A percentile compares a stretch with the other conserved stretches of the same genome.
Evolutionary conservation across 805 yeast species (phyloP).

Genomic region (Sporopachydermia quercuum): DNA sequence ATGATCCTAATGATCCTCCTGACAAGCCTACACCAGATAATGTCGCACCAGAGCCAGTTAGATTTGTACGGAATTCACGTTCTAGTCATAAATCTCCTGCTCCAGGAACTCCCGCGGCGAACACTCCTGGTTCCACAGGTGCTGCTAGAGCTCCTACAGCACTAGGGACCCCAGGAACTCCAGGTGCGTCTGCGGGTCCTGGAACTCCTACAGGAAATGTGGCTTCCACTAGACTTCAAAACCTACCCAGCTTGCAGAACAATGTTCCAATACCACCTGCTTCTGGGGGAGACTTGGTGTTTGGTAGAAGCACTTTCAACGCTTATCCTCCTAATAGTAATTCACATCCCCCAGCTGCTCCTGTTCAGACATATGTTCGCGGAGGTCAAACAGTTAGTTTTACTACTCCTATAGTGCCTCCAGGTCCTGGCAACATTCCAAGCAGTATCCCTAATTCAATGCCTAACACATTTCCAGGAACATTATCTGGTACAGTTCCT

Average conservation of each 20-base stretch:
- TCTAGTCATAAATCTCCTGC: constrained; percentile 13
- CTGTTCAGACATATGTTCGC: background rate
- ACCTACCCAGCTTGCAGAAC: background rate
- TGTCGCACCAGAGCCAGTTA: constrained; percentile 22
- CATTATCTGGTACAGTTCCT: no score
- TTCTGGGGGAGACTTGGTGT: background rate
- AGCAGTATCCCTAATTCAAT: no score
- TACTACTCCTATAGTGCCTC: no score
- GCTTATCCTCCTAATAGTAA: background rate
- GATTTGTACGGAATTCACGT: constrained; percentile 18
- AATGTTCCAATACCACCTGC: background rate
- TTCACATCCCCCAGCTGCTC: background rate
- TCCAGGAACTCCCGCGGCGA: constrained; percentile 9
- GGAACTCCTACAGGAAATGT: no score
- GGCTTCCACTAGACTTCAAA: no score
- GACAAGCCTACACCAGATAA: constrained; percentile 45
- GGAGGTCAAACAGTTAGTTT: background rate
- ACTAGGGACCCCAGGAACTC: background rate
- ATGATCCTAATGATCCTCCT: constrained; percentile 65
- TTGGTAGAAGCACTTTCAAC: background rate
- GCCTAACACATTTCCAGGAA: no score
- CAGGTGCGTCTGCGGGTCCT: background rate
- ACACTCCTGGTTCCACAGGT: background rate
- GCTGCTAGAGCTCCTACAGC: background rate
- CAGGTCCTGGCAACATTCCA: no score